Conservation (phyloP, 345 rosid species). For the Salix brachista region DNA sequence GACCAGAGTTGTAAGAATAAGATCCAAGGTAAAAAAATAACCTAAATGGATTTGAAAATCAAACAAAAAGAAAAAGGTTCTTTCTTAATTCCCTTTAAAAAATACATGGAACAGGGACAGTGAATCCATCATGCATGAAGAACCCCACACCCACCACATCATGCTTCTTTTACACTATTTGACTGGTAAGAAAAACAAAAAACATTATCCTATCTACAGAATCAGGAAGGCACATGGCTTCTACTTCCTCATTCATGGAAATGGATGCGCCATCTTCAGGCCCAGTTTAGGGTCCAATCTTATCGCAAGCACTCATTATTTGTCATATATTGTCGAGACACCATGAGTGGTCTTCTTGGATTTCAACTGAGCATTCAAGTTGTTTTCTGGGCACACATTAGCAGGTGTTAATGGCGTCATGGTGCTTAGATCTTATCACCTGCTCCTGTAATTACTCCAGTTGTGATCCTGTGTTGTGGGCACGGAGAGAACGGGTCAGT, state of each 20-base stretch:
- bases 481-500: neutral
- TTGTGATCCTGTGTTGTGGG: neutral
- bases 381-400: neutral
- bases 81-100: conserved; percentile 1
- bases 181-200: conserved; percentile 7
- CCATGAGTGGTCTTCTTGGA: neutral
- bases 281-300: neutral
- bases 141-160: conserved; percentile 28
- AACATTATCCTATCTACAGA: conserved; percentile 25
- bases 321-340: neutral
- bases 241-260: conserved; percentile 7
- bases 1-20: neutral
- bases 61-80: conserved; percentile 14
- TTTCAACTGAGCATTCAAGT: too few relatives aligned
- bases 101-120: conserved; percentile 21
- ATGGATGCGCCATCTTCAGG: neutral
- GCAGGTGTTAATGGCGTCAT: neutral
- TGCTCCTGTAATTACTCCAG: neutral
- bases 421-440: neutral
- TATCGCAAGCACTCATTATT: neutral
- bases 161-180: conserved; percentile 16
- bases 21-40: neutral
- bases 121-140: conserved; percentile 44
- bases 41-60: conserved; percentile 12
- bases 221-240: conserved; percentile 31